phyloP scores from a whole-genome alignment of 2,329 filamentous ascomycete species.

The Zymoseptoria crescenta region DNA sequence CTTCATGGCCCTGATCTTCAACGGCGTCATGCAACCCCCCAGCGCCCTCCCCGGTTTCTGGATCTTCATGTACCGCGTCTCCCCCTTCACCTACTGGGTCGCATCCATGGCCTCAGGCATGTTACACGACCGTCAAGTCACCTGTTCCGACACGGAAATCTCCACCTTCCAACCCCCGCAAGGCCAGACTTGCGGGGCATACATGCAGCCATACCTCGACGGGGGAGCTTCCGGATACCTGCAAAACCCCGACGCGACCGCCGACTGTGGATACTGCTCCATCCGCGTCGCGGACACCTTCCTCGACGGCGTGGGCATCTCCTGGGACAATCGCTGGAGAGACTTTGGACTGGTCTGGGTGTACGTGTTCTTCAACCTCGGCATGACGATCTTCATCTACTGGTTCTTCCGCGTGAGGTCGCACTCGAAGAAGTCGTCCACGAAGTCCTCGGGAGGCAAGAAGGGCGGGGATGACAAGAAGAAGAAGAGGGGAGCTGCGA shows the following conservation, averaged over 20 bases:
- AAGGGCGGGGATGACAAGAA: slow-evolving; percentile 12
- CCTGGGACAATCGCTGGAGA: slow-evolving; percentile 51
- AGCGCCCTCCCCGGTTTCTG: slow-evolving; percentile 60
- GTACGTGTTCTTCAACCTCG: slow-evolving; percentile 58
- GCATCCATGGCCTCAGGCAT: slow-evolving; percentile 33
- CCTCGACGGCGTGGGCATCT: slow-evolving; percentile 35
- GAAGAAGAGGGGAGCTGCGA: slow-evolving; percentile 1
- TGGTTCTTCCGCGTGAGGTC: slow-evolving; percentile 51
- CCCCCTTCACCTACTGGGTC: slow-evolving; percentile 58
- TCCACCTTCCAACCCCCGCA: slow-evolving; percentile 34
- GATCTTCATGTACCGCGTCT: slow-evolving; percentile 68
- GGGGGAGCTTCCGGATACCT: slow-evolving; percentile 34
- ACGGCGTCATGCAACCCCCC: slow-evolving; percentile 55
- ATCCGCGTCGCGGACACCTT: slow-evolving; percentile 41
- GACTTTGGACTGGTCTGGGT: slow-evolving; percentile 65
- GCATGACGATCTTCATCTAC: slow-evolving; percentile 52
- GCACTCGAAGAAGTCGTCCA: slow-evolving; percentile 11
- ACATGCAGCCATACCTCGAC: slow-evolving; percentile 37
- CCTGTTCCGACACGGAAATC: slow-evolving; percentile 39
- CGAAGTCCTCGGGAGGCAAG: slow-evolving; percentile 11
- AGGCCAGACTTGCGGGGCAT: slow-evolving; percentile 37
- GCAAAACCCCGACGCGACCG: slow-evolving; percentile 37
- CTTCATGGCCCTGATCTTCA: slow-evolving; percentile 43
- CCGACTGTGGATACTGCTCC: slow-evolving; percentile 44
- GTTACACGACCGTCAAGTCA: slow-evolving; percentile 41